phyloP scores from a whole-genome alignment of 2,329 filamentous ascomycete genomes.

The Tolypocladium tundrense region DNA sequence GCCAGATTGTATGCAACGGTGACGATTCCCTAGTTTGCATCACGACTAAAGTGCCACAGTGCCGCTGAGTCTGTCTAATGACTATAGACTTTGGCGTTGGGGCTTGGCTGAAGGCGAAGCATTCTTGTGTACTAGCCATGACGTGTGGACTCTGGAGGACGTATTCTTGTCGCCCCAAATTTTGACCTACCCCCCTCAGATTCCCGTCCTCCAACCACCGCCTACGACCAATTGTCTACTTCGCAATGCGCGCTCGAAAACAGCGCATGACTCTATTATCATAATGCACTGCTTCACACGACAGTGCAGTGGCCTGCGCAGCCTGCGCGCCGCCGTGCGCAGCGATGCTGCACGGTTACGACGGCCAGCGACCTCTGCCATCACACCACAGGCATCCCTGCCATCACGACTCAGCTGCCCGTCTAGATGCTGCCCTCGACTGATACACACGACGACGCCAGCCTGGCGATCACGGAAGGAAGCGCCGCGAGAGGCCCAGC shows the following conservation, averaged over 20 bases:
- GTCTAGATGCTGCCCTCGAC: not conserved
- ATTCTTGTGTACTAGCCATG: not conserved
- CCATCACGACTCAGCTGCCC: not conserved
- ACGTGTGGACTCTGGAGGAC: not conserved
- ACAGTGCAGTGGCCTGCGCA: constrained; percentile 10
- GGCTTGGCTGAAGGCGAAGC: not conserved
- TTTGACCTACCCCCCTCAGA: not conserved
- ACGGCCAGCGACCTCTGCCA: not conserved
- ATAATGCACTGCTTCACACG: constrained; percentile 11
- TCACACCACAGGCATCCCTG: not conserved
- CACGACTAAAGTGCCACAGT: not conserved
- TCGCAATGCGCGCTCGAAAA: not conserved
- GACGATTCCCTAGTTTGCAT: not conserved
- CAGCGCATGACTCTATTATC: not conserved
- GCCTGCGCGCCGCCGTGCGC: constrained; percentile 8
- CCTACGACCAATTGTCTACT: not conserved
- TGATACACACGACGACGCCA: constrained; percentile 7
- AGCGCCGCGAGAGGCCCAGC: constrained; percentile 22
- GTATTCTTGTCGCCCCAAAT: not conserved
- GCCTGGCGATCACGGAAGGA: constrained; percentile 7
- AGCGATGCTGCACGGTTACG: not conserved
- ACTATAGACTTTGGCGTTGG: not conserved
- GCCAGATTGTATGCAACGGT: not conserved
- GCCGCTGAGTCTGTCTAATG: not conserved
- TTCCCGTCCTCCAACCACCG: not conserved